Evolutionary conservation across 768 basidiomycete species (phyloP), one percentile per base, ranked within the genome.

Genomic region (Paxillus ammoniavirescens): DNA sequence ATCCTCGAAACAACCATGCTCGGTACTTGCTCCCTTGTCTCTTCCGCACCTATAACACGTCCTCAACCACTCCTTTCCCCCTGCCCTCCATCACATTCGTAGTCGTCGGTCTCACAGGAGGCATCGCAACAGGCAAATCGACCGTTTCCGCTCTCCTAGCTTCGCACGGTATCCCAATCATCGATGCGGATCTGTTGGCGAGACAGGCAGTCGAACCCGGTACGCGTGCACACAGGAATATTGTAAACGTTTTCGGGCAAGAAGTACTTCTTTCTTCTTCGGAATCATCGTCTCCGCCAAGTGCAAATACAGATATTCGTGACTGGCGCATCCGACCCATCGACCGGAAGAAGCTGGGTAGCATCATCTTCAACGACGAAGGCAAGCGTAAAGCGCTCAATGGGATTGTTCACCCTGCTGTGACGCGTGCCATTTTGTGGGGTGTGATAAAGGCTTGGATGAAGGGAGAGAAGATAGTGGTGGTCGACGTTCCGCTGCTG

Each of bases 41-140:
- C 31, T 33, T 7, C 12, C 7, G 31, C 31, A 33, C 31, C 31
- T 2, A 5, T 33, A 42, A 21, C 42, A 23, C 42, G 18, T 10
- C 13, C 42, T 42, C 10, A 26, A 23, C 41, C 23, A 38, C 42
- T 2, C 7, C 33, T 5, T 43, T 47, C 49, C 23, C 31, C 49
- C 31, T 37, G 13, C 44, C 26, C 14, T 50, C 23, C 4, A 31
- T 31, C 10, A 31, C 10, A 3, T 31, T 5, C 26, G 6, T 58
- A 96, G 95, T 98, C 54, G 82, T 97, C 56, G 96, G 97, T 38
- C 82, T 99, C 18, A 98, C 96, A 28, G 97, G 97, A 8, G 93
- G 95, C 2, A 98, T 99, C 53, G 92, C 94, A 18, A 94, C 93
- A 7, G 94, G 96, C 49, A 99, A 99, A 74, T 97, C 95, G 0